These are phyloP conservation scores for Sinapis alba DNA, from an alignment of 441 rosid genomes.

Conservation along the genomic window DNA sequence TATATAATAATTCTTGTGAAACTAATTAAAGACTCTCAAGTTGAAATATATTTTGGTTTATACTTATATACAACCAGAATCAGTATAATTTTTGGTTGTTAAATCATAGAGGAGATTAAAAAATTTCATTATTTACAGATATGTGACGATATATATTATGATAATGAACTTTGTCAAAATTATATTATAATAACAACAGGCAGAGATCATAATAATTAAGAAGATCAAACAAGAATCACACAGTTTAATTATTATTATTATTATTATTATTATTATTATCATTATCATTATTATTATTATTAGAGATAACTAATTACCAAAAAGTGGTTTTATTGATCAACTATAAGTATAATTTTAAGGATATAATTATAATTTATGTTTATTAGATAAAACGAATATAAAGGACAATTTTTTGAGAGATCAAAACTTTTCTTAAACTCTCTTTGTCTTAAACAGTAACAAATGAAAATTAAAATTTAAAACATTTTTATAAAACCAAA, in stretches of 20 bases:
- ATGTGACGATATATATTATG: neutral
- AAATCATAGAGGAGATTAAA: neutral
- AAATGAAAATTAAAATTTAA: no score
- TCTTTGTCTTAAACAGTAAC: neutral
- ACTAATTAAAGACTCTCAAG: neutral
- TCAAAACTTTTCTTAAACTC: neutral
- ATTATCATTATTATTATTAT: no score
- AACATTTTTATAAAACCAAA: no score
- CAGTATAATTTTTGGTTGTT: neutral
- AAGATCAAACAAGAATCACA: no score
- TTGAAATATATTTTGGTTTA: neutral
- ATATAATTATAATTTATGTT: no score
- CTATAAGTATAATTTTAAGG: neutral
- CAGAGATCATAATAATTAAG: neutral
- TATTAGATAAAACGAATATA: neutral
- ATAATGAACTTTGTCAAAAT: neutral
- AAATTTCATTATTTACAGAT: neutral
- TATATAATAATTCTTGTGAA: constrained; percentile 3
- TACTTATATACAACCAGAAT: constrained; percentile 2
- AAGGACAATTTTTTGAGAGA: neutral
- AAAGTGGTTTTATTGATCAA: neutral
- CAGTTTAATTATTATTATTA: no score
- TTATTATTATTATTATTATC: no score
- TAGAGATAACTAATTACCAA: neutral
- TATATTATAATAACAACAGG: neutral